These are phyloP conservation scores for Phytophthora syringae DNA, from an alignment of 352 stramenopile species.

Conservation along the genomic window DNA sequence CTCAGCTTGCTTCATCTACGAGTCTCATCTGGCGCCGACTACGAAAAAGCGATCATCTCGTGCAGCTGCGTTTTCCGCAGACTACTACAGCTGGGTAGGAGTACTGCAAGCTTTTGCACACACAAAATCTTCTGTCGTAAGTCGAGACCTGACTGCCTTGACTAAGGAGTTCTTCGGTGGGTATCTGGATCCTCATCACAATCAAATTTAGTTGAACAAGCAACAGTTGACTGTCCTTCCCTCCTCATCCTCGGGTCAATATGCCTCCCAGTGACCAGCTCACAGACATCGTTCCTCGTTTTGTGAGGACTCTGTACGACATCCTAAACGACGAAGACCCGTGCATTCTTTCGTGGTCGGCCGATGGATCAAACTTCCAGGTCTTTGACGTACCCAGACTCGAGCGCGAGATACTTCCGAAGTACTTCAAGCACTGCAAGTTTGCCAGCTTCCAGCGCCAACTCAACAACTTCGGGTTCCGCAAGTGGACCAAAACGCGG, in stretches of 20 bases:
- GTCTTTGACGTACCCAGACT: constrained; percentile 73
- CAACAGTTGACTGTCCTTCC: neutral
- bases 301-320: constrained; percentile 71
- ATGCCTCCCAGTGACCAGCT: constrained; percentile 22
- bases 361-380: constrained; percentile 71
- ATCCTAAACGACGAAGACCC: constrained; percentile 75
- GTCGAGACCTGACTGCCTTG: neutral
- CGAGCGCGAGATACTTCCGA: constrained; percentile 85
- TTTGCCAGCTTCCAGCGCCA: constrained; percentile 92
- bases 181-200: constrained; percentile 11
- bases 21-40: neutral
- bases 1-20: neutral
- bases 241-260: neutral
- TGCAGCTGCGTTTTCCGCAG: constrained; percentile 29
- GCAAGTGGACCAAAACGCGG: constrained; percentile 80
- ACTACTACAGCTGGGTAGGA: neutral
- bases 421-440: constrained; percentile 93
- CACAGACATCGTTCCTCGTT: constrained; percentile 64
- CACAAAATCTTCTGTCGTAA: constrained; percentile 14
- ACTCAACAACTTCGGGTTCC: constrained; percentile 93
- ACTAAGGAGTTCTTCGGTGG: constrained; percentile 7
- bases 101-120: neutral
- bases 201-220: constrained; percentile 12
- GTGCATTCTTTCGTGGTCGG: constrained; percentile 65
- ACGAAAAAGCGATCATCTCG: constrained; percentile 3